These are phyloP conservation scores for Berkeleyomyces basicola DNA, from an alignment of 2,329 filamentous ascomycete species.

Conservation along the genomic window DNA sequence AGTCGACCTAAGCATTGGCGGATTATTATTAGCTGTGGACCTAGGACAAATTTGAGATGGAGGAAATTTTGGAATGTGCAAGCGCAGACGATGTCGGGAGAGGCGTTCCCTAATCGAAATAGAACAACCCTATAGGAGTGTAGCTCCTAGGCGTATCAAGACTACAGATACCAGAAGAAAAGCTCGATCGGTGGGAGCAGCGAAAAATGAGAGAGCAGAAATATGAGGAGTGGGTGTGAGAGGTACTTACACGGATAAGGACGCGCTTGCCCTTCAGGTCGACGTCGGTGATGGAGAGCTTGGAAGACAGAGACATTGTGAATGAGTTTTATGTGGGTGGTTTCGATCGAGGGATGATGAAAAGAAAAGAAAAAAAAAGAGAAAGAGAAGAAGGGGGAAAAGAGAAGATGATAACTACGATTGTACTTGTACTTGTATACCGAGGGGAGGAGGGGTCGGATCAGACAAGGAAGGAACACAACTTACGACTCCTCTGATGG, in stretches of 20 bases:
- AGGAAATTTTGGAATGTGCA: neutral
- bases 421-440: neutral
- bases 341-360: constrained; percentile 16
- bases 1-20: constrained; percentile 59
- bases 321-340: constrained; percentile 17
- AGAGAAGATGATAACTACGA: neutral
- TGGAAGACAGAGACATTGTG: constrained; percentile 94
- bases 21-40: neutral
- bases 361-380: constrained; percentile 13
- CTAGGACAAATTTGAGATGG: neutral
- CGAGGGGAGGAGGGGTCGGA: neutral
- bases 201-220: neutral
- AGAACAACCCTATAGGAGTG: neutral
- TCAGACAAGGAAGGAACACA: neutral
- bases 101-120: neutral
- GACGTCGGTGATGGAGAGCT: constrained; percentile 90
- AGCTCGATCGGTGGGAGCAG: neutral
- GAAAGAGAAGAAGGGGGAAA: neutral
- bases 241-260: constrained; percentile 72
- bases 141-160: neutral
- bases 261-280: constrained; percentile 98
- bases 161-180: neutral
- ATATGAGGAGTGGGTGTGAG: constrained; percentile 4
- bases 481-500: neutral
- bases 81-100: neutral